Conservation (phyloP, 306 rosid species). For the Sechiopsis laciniata region DNA sequence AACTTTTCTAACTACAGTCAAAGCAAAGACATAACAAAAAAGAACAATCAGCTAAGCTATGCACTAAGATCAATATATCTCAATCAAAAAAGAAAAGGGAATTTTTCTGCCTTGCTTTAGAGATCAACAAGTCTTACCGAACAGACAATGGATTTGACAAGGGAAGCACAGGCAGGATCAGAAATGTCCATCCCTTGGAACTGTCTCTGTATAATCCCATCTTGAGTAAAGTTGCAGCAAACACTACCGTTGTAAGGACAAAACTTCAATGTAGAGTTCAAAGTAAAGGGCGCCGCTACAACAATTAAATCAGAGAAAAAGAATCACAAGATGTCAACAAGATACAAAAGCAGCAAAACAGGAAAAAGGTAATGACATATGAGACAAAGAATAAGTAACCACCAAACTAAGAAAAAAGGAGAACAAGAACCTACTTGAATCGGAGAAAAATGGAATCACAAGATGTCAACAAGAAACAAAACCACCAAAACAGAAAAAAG, state of each 20-base stretch:
- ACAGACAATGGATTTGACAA: constrained; percentile 71
- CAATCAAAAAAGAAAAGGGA: background rate
- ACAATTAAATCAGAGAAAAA: background rate
- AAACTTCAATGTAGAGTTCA: constrained; percentile 47
- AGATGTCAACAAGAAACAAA: too few relatives aligned
- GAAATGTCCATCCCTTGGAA: constrained; percentile 60
- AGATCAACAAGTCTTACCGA: constrained; percentile 44
- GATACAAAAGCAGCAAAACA: too few relatives aligned
- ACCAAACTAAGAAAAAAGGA: too few relatives aligned
- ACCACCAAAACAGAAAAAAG: too few relatives aligned
- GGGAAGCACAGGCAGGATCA: constrained; percentile 57
- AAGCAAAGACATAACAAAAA: background rate
- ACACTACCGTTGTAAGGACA: constrained; percentile 73
- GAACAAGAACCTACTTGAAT: too few relatives aligned
- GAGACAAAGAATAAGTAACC: background rate
- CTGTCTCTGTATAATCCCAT: constrained; percentile 54
- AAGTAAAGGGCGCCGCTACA: constrained; percentile 62
- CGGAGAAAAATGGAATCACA: too few relatives aligned
- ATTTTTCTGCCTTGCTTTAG: too few relatives aligned
- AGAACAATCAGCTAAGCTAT: background rate
- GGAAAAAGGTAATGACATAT: background rate
- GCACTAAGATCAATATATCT: background rate
- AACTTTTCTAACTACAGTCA: background rate
- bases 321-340: constrained; percentile 3
- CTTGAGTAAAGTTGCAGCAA: constrained; percentile 76